Evolutionary conservation across 2,329 filamentous ascomycete species (phyloP).

Genomic region (Curvularia verruculosa): DNA sequence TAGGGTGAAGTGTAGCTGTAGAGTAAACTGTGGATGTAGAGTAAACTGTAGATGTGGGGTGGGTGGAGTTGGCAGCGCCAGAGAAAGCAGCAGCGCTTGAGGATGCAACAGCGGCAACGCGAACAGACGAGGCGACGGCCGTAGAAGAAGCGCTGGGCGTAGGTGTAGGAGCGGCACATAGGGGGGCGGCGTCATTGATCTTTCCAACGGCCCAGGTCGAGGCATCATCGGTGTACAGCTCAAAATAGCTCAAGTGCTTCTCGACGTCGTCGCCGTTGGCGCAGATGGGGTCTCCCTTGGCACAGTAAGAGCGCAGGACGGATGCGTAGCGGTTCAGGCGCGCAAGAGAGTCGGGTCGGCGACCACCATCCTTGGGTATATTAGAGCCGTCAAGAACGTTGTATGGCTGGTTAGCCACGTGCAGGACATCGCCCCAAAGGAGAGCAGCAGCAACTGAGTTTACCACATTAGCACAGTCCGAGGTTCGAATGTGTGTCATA

Average conservation of each 20-base stretch:
- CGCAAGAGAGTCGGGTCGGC: constrained; percentile 21
- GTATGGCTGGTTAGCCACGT: constrained; percentile 30
- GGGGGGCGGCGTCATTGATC: constrained; percentile 28
- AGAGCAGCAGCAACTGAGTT: constrained; percentile 33
- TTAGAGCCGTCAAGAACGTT: constrained; percentile 29
- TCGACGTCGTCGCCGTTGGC: constrained; percentile 64
- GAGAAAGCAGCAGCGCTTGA: constrained; percentile 19
- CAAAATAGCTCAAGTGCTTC: constrained; percentile 64
- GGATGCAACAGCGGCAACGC: constrained; percentile 20
- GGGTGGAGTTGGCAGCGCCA: background rate
- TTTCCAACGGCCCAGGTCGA: constrained; percentile 32
- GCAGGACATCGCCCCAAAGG: constrained; percentile 33
- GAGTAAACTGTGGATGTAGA: constrained; percentile 30
- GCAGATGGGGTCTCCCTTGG: constrained; percentile 66
- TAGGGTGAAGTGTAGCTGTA: constrained; percentile 28
- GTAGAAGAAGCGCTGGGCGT: constrained; percentile 28
- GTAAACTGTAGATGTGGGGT: constrained; percentile 25
- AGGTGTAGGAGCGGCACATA: constrained; percentile 28
- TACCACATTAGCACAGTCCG: constrained; percentile 26
- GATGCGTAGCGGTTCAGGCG: constrained; percentile 42
- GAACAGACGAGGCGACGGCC: constrained; percentile 24
- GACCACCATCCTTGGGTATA: constrained; percentile 23
- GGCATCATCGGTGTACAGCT: constrained; percentile 30
- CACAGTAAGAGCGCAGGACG: constrained; percentile 68
- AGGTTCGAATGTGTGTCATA: constrained; percentile 21